Evolutionary conservation across 2,329 filamentous ascomycete species (phyloP).

Genomic region (Biscogniauxia marginata): DNA sequence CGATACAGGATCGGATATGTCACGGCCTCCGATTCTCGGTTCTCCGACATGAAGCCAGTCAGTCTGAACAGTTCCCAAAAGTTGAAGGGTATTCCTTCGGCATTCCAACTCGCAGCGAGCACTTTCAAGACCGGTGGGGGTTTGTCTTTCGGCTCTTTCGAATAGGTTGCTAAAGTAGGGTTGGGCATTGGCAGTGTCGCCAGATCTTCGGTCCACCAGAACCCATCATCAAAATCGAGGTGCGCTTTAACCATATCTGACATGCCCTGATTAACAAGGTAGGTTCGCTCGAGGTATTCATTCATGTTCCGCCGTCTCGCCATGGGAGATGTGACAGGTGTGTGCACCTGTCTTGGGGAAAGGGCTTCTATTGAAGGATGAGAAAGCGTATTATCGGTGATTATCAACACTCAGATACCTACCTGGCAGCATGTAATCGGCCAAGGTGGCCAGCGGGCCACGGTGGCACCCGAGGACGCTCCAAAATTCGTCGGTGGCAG

Average conservation of each 20-base stretch:
- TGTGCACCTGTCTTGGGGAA: constrained; percentile 49
- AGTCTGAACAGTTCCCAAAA: constrained; percentile 53
- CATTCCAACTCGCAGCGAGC: constrained; percentile 52
- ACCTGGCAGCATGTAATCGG: constrained; percentile 52
- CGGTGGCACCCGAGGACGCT: constrained; percentile 50
- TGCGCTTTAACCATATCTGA: constrained; percentile 42
- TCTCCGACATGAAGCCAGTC: constrained; percentile 48
- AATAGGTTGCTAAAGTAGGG: constrained; percentile 38
- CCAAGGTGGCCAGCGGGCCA: constrained; percentile 45
- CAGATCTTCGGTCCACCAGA: constrained; percentile 57
- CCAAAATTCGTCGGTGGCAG: constrained; percentile 47
- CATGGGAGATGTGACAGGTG: constrained; percentile 50
- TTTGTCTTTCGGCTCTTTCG: constrained; percentile 38
- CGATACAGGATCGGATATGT: constrained; percentile 50
- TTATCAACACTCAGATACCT: constrained; percentile 15
- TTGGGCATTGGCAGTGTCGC: constrained; percentile 40
- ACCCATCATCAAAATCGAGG: constrained; percentile 54
- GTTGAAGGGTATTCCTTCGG: constrained; percentile 47
- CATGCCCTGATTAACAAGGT: constrained; percentile 40
- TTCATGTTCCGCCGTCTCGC: constrained; percentile 51
- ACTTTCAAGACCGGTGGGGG: constrained; percentile 50
- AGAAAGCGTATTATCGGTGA: constrained; percentile 15
- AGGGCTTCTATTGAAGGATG: constrained; percentile 38
- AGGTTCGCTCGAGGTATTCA: constrained; percentile 48
- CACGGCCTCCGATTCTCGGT: constrained; percentile 48